Conservation (phyloP, 805 yeast species). For the Lachancea dasiensis region DNA sequence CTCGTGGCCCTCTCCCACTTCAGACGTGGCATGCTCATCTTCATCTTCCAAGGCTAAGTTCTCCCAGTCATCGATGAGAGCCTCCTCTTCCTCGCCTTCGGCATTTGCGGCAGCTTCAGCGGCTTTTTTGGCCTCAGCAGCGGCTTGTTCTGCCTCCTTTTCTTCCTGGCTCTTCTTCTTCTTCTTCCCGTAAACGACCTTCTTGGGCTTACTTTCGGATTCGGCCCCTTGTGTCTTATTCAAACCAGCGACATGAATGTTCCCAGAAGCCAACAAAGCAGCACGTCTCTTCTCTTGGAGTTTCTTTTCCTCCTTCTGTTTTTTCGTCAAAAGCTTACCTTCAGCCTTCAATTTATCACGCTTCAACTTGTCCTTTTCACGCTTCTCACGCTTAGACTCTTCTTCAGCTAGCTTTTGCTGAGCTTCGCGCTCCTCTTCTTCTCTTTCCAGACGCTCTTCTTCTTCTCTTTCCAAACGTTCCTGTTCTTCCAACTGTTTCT, state of each 20-base stretch:
- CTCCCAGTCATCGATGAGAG: slow-evolving; percentile 83
- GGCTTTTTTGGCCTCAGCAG: slow-evolving; percentile 18
- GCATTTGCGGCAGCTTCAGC: slow-evolving; percentile 23
- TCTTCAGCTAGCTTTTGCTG: slow-evolving; percentile 45
- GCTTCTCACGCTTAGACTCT: slow-evolving; percentile 61
- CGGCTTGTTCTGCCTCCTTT: slow-evolving; percentile 26
- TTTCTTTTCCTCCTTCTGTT: slow-evolving; percentile 90
- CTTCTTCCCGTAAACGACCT: slow-evolving; percentile 65
- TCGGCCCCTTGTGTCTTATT: slow-evolving; percentile 27
- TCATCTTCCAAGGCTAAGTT: slow-evolving; percentile 56
- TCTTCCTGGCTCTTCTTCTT: slow-evolving; percentile 44
- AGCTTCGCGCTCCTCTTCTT: slow-evolving; percentile 45
- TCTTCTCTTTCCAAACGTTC: slow-evolving; percentile 68
- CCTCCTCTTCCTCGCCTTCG: slow-evolving; percentile 45
- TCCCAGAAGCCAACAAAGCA: slow-evolving; percentile 68
- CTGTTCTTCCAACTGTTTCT: slow-evolving; percentile 84
- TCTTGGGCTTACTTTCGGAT: slow-evolving; percentile 46
- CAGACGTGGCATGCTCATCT: slow-evolving; percentile 42
- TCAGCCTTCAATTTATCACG: slow-evolving; percentile 92
- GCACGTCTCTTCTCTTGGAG: slow-evolving; percentile 84
- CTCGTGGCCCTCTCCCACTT: slow-evolving; percentile 48
- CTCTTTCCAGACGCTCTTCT: slow-evolving; percentile 47
- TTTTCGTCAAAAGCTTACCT: slow-evolving; percentile 89
- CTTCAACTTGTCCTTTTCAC: slow-evolving; percentile 80
- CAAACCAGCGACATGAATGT: slow-evolving; percentile 71